These are phyloP conservation scores for Fusarium sp. DNA, from an alignment of 2,329 filamentous ascomycete genomes.

Conservation along the genomic window DNA sequence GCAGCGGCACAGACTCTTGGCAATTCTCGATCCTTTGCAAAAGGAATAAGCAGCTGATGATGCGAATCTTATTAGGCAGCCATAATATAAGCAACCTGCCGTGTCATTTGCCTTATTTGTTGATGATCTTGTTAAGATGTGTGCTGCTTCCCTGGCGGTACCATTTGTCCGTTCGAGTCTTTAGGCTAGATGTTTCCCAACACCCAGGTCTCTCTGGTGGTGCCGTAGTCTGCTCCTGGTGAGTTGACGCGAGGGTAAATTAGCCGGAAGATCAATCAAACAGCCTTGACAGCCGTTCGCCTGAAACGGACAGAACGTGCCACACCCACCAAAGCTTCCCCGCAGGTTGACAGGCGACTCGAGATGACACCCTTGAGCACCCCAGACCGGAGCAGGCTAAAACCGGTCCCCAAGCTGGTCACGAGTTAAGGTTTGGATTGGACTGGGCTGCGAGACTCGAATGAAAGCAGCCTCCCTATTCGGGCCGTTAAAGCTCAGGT, in stretches of 20 bases:
- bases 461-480: constrained; percentile 39
- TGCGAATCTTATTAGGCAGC: not conserved
- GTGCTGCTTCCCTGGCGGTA: not conserved
- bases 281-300: constrained; percentile 30
- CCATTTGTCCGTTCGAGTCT: not conserved
- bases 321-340: constrained; percentile 44
- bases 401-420: constrained; percentile 32
- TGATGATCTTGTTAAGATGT: not conserved
- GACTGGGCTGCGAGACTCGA: constrained; percentile 31
- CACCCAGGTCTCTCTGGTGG: constrained; percentile 8
- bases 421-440: constrained; percentile 28
- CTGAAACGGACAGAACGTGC: constrained; percentile 36
- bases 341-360: constrained; percentile 42
- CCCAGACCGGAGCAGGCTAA: constrained; percentile 36
- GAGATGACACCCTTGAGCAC: constrained; percentile 31
- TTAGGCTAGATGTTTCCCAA: not conserved
- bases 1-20: constrained; percentile 4
- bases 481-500: constrained; percentile 43
- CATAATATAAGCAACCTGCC: not conserved
- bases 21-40: not conserved
- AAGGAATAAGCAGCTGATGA: not conserved
- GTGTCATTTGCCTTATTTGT: not conserved
- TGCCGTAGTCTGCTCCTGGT: constrained; percentile 10
- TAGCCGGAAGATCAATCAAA: constrained; percentile 39
- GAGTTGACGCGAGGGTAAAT: constrained; percentile 19